Percentiles rank a stretch among this genome's conserved stretches.
These are phyloP conservation scores for Neurospora pannonica DNA, from an alignment of 495 filamentous ascomycete genomes.

Conservation along the genomic window DNA sequence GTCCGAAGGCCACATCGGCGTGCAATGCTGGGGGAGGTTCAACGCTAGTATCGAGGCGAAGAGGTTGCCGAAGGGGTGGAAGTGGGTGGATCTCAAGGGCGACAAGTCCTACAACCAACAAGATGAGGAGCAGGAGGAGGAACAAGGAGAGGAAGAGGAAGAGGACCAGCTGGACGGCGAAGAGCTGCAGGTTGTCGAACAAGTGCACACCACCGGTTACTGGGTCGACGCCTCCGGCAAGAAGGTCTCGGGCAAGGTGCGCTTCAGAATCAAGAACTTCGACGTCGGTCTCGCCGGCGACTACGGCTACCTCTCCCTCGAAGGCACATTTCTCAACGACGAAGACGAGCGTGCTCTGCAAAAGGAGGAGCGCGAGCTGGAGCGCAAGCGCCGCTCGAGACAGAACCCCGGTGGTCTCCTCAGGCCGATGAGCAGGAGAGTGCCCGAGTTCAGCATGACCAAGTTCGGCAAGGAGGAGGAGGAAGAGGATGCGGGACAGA, in stretches of 20 bases:
- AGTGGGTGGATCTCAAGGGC: constrained; percentile 32
- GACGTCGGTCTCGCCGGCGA: constrained; percentile 41
- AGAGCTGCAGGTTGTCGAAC: constrained; percentile 24
- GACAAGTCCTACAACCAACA: constrained; percentile 11
- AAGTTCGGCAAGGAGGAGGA: constrained; percentile 34
- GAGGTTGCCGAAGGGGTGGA: constrained; percentile 36
- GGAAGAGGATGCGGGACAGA: constrained; percentile 23
- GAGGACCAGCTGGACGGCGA: constrained; percentile 20
- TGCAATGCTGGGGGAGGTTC: constrained; percentile 41
- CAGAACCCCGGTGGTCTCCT: constrained; percentile 21
- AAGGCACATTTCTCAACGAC: constrained; percentile 38
- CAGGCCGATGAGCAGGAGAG: constrained; percentile 25
- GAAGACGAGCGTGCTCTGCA: constrained; percentile 29
- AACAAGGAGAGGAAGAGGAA: constrained; percentile 9
- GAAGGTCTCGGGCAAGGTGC: constrained; percentile 31
- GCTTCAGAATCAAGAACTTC: constrained; percentile 42
- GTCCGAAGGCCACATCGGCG: constrained; percentile 38
- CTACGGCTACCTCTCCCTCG: constrained; percentile 37
- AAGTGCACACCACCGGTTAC: constrained; percentile 41
- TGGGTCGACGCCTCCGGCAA: constrained; percentile 32
- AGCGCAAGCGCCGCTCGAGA: constrained; percentile 22
- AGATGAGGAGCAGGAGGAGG: constrained; percentile 9
- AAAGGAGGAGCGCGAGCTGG: constrained; percentile 26
- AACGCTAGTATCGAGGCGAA: constrained; percentile 41
- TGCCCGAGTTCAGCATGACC: constrained; percentile 41